Base-by-base conservation (phyloP, 23 red algal genomes). In the Gracilariopsis chorda region DNA sequence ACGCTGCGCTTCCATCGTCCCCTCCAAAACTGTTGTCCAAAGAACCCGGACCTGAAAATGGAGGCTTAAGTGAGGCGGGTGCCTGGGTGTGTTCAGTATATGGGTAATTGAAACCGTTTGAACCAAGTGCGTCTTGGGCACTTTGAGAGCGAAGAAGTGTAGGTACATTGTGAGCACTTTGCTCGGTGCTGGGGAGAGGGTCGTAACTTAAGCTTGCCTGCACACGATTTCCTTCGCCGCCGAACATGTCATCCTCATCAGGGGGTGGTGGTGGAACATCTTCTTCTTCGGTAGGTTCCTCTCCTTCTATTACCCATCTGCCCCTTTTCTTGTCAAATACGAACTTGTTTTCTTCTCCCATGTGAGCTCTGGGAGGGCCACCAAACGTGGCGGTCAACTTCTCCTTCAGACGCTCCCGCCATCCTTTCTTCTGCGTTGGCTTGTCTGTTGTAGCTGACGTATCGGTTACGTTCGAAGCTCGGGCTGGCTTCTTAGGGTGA, bases 281-380 rank as follows among this genome's bases (percentile, higher is more conserved):
- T 25, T 60, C 77, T 25, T 90, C 84, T 51, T 56, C 77, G 5
- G 58, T 75, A 13, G 86, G 84, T 21, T 95, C 93, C 28, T 86
- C 93, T 43, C 80, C 84, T 48, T 90, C 77, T 48, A 90, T 84
- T 0, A 95, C 76, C 93, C 93, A 95, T 83, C 93, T 59, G 12
- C 86, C 86, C 3, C 86, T 49, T 23, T 80, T 51, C 48, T 90
- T 82, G 70, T 95, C 93, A 52, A 90, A 95, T 11, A 91, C 86
- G 69, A 95, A 95, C 86, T 95, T 79, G 47, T 95, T 95, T 37
- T 95, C 86, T 43, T 95, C 63, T 33, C 93, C 93, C 78, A 95
- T 84, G 67, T 95, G 86, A 1, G 93, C 93, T 43, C 62, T 60
- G 49, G 51, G 68, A 11, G 85, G 69, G 30, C 85, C 85, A 45